Percentiles rank a stretch among this genome's conserved stretches.
Evolutionary conservation across 2,329 filamentous ascomycete genomes (phyloP).

Genomic region (Ophiocordyceps camponoti-floridani): DNA sequence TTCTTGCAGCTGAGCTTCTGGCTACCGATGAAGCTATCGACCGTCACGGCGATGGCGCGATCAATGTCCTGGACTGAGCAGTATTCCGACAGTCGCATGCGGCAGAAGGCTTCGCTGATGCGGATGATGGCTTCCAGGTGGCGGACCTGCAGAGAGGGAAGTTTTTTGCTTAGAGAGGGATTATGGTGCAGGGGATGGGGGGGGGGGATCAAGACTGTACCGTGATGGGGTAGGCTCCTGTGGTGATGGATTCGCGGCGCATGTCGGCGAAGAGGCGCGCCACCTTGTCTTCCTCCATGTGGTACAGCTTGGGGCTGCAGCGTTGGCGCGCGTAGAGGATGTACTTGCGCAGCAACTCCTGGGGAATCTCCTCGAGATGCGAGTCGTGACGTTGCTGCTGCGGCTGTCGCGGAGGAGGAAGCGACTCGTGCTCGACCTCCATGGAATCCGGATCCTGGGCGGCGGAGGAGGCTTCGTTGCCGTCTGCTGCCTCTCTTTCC

Average conservation of each 20-base stretch:
- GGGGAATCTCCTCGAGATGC: slow-evolving; percentile 53
- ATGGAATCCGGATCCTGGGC: slow-evolving; percentile 29
- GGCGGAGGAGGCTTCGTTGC: slow-evolving; percentile 22
- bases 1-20: slow-evolving; percentile 98
- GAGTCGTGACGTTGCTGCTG: neutral
- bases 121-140: slow-evolving; percentile 96
- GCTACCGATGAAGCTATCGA: slow-evolving; percentile 87
- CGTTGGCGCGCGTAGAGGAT: slow-evolving; percentile 88
- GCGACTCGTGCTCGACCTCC: slow-evolving; percentile 42
- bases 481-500: no score
- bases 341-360: slow-evolving; percentile 86
- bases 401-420: slow-evolving; percentile 15
- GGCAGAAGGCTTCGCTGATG: slow-evolving; percentile 84
- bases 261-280: slow-evolving; percentile 90
- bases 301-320: slow-evolving; percentile 80
- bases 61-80: slow-evolving; percentile 83
- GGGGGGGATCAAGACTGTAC: slow-evolving; percentile 34
- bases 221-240: slow-evolving; percentile 93
- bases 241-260: slow-evolving; percentile 80
- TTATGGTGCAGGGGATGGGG: neutral
- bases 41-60: slow-evolving; percentile 88
- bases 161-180: neutral
- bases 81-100: slow-evolving; percentile 96
- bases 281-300: slow-evolving; percentile 96
- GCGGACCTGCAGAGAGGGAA: slow-evolving; percentile 46